Evolutionary conservation across 1,139 yeast genomes (phyloP).

Genomic region (Sugiyamaella paludigena): DNA sequence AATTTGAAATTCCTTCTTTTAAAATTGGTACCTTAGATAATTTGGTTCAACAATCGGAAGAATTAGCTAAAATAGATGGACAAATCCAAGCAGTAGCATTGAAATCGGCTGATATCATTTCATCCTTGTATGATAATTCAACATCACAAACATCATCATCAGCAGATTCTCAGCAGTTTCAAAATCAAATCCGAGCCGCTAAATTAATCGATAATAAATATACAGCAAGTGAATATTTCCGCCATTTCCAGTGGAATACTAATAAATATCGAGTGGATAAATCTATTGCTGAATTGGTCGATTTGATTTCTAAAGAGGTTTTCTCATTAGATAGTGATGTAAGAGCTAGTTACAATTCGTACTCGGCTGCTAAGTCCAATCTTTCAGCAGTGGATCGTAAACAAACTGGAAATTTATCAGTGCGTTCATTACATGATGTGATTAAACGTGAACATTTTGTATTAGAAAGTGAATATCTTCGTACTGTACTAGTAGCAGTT

Average conservation of each 20-base stretch:
- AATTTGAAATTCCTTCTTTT: conserved; percentile 74
- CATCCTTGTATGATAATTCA: conserved; percentile 47
- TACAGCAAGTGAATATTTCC: conserved; percentile 54
- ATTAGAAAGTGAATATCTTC: conserved; percentile 77
- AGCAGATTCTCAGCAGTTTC: conserved; percentile 1
- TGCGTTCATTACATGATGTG: conserved; percentile 83
- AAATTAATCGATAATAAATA: conserved; percentile 50
- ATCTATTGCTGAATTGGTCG: conserved; percentile 72
- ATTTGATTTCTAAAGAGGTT: conserved; percentile 71
- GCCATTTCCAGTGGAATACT: conserved; percentile 80
- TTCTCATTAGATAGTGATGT: conserved; percentile 80
- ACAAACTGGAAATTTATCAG: conserved; percentile 86
- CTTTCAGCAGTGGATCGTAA: conserved; percentile 87
- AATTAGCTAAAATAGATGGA: conserved; percentile 71
- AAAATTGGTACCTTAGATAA: conserved; percentile 95
- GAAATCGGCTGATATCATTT: conserved; percentile 74
- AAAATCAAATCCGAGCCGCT: conserved; percentile 43
- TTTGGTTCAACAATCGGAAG: conserved; percentile 87
- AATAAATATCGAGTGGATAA: conserved; percentile 83
- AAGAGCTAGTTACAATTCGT: conserved; percentile 62
- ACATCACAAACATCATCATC: conserved; percentile 22
- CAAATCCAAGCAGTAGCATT: conserved; percentile 66
- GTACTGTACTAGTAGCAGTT: conserved; percentile 80
- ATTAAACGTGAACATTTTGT: conserved; percentile 85
- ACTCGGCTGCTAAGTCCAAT: conserved; percentile 79